Conservation (phyloP, 169 alveolate species). For the Ichthyophthirius multifiliis region DNA sequence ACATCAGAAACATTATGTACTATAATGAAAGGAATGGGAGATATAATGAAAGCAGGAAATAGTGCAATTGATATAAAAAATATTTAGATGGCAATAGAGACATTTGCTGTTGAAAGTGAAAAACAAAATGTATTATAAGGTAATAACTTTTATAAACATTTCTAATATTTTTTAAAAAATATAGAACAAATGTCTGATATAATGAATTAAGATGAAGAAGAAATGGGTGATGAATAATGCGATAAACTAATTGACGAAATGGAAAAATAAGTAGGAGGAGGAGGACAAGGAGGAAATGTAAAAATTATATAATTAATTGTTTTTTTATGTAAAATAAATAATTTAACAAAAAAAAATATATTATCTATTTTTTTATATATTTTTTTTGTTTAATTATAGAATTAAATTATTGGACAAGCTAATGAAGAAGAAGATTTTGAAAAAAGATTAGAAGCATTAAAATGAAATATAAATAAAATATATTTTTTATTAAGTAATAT, state of each 20-base stretch:
- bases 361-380: no score
- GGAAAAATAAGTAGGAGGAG: conserved; percentile 34
- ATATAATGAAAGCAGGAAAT: conserved; percentile 35
- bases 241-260: conserved; percentile 23
- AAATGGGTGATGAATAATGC: conserved; percentile 28
- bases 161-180: neutral
- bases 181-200: conserved; percentile 37
- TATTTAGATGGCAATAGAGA: conserved; percentile 35
- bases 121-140: conserved; percentile 37
- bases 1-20: conserved; percentile 41
- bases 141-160: neutral
- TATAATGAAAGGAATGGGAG: conserved; percentile 42
- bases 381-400: no score
- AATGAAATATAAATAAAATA: neutral
- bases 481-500: no score
- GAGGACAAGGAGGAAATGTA: conserved; percentile 23
- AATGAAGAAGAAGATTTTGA: conserved; percentile 19
- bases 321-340: neutral
- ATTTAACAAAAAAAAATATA: neutral
- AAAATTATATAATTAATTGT: neutral
- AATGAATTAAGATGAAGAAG: conserved; percentile 34
- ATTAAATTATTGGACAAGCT: neutral
- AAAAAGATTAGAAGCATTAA: conserved; percentile 27
- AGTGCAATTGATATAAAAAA: conserved; percentile 33
- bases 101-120: conserved; percentile 25